A percentile compares a stretch with the other conserved stretches of the same genome.
These are phyloP conservation scores for Neonectria faginata DNA, from an alignment of 2,329 filamentous ascomycete species.

Conservation along the genomic window DNA sequence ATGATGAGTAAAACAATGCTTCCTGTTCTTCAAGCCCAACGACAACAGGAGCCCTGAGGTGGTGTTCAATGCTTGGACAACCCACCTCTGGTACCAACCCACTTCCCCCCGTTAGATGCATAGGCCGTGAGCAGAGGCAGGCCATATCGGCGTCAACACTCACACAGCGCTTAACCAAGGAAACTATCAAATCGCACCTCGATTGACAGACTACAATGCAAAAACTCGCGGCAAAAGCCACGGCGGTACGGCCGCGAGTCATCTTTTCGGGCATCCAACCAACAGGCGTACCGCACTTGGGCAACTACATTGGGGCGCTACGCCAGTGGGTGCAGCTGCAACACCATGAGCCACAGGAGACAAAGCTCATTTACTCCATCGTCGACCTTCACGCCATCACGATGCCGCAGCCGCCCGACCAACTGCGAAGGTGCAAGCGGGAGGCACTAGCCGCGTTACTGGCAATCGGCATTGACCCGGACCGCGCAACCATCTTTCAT, in stretches of 20 bases:
- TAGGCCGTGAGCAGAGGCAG: not conserved
- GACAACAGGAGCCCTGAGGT: not conserved
- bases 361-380: slow-evolving; percentile 83
- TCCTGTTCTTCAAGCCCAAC: no score
- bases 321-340: slow-evolving; percentile 88
- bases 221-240: slow-evolving; percentile 3
- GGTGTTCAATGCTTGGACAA: no score
- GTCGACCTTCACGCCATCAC: slow-evolving; percentile 97
- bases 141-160: slow-evolving; percentile 2
- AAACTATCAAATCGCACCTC: not conserved
- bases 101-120: slow-evolving; percentile 42
- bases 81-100: not conserved
- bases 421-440: slow-evolving; percentile 73
- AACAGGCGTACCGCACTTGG: slow-evolving; percentile 91
- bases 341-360: slow-evolving; percentile 62
- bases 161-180: slow-evolving; percentile 1
- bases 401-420: slow-evolving; percentile 71
- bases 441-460: slow-evolving; percentile 84
- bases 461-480: slow-evolving; percentile 84
- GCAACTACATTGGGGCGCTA: slow-evolving; percentile 94
- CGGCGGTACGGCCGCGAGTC: slow-evolving; percentile 51
- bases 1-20: not conserved
- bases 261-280: slow-evolving; percentile 98
- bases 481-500: slow-evolving; percentile 82
- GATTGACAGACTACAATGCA: slow-evolving; percentile 5